phyloP scores from a whole-genome alignment of 2,329 filamentous ascomycete genomes.

The Ceratocystis variospora region DNA sequence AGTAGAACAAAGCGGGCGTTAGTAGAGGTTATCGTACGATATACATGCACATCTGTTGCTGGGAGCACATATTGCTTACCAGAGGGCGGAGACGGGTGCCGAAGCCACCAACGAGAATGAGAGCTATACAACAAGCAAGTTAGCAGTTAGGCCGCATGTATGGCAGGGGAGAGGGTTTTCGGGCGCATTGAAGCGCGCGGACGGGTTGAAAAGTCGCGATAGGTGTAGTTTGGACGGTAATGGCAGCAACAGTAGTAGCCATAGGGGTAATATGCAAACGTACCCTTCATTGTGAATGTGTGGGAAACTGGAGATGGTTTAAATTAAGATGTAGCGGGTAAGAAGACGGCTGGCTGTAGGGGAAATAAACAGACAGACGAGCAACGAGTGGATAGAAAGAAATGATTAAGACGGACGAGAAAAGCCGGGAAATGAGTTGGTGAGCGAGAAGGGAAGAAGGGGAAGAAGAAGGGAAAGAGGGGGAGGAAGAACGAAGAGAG shows the following conservation, averaged over 20 bases:
- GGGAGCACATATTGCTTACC: slow-evolving; percentile 39
- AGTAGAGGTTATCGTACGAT: not conserved
- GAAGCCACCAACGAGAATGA: slow-evolving; percentile 98
- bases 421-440: slow-evolving; percentile 7
- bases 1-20: slow-evolving; percentile 20
- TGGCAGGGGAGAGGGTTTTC: no score
- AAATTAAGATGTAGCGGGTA: slow-evolving; percentile 16
- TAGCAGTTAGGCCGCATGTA: not conserved
- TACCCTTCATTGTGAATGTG: slow-evolving; percentile 29
- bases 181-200: not conserved
- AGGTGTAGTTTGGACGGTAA: not conserved
- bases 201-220: not conserved
- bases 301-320: slow-evolving; percentile 8
- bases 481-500: slow-evolving; percentile 14
- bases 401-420: slow-evolving; percentile 10
- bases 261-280: not conserved
- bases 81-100: slow-evolving; percentile 94
- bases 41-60: not conserved
- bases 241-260: not conserved
- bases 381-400: slow-evolving; percentile 9
- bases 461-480: slow-evolving; percentile 16
- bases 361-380: slow-evolving; percentile 12
- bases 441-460: slow-evolving; percentile 9
- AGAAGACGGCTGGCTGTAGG: slow-evolving; percentile 9
- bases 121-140: slow-evolving; percentile 42